Base-by-base conservation (phyloP, 1,284 basidiomycete genomes). In the Trichosporon inkin region DNA sequence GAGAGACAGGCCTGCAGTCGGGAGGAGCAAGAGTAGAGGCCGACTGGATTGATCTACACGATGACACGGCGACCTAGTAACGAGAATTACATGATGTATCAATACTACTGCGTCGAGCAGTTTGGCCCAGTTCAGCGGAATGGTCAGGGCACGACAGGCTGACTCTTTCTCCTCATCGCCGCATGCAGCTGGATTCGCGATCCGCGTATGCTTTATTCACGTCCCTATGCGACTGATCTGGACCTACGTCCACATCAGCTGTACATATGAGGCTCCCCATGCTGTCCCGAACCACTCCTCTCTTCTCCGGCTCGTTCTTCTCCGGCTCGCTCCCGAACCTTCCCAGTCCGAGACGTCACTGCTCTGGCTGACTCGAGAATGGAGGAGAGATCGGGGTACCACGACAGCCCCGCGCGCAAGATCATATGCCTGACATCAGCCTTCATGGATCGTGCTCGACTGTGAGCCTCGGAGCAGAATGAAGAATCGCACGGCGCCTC, bases 1-100 rank as follows among this genome's bases (percentile, higher is more conserved):
- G 8, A 11, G 44, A n/a, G 44, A 24, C 44, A 49, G 44, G 16
- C n/a, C 28, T 22, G 44, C 44, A 10, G 24, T 22, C 16, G 28
- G 28, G 22, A 49, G 44, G 28, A 49, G 44, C 44, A 49, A 49
- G 22, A 49, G 44, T 22, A 49, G 44, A 17, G 44, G 44, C 44
- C 24, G 44, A n/a, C 13, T 49, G 11, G 44, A 49, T 16, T 49
- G 19, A 49, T 32, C 11, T 32, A 8, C n/a, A 28, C 16, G 13
- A 32, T 32, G 28, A 32, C 4, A 32, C 28, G 28, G 28, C 28
- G 28, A 32, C 28, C 28, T 16, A 49, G 44, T 32, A 49, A 32
- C 17, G 28, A 49, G 22, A n/a, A 22, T n/a, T 6, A 19, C 44
- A 49, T 49, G 44, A 49, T 49, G 44, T 49, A 49, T 49, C 44